Base-by-base conservation (phyloP, 108 stramenopile genomes). In the Heterococcus sp. region DNA sequence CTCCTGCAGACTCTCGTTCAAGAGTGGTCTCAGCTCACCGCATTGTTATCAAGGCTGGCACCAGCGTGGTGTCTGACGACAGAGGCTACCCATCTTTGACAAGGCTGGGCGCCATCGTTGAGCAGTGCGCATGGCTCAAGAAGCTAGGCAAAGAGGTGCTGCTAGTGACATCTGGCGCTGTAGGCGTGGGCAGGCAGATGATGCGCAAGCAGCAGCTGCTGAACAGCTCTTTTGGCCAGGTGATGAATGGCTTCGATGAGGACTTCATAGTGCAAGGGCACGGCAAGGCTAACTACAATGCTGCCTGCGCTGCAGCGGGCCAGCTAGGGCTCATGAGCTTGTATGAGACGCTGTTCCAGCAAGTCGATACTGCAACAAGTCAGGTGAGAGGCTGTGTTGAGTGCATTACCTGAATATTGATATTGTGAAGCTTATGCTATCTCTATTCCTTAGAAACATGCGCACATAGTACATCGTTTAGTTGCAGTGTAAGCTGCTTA, bases 281-380 rank as follows among this genome's bases (percentile, higher is more conserved):
- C 32, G 26, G 67, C 67, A 32, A 2, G 5, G 8, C 67, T 3
- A 90, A 85, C 68, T 96, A 97, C 84, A 92, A 94, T 76, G 89
- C 90, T 30, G 94, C 95, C 11, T 95, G 93, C 86, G 96, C 96
- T 33, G 95, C 96, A n/a, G 96, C 96, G 31, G 96, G 96, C 35
- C 96, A 97, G 75, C 93, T 97, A 66, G 95, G 94, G 76, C 91
- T 97, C 92, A 97, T 97, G 96, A 94, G 93, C 70, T 77, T 97
- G 66, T 97, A 97, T 71, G 88, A 88, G 31, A 89, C 89, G 39
- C 90, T 97, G 27, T 96, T 97, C 83, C 84, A 75, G 32, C 93
- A 94, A 75, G 88, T 86, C 73, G 95, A 94, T 80, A 87, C 69
- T 0, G 46, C 78, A 0, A 71, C 78, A 36, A 71, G 70, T 65